Base-by-base conservation (phyloP, 352 stramenopile genomes). In the Phytophthora parvispora region DNA sequence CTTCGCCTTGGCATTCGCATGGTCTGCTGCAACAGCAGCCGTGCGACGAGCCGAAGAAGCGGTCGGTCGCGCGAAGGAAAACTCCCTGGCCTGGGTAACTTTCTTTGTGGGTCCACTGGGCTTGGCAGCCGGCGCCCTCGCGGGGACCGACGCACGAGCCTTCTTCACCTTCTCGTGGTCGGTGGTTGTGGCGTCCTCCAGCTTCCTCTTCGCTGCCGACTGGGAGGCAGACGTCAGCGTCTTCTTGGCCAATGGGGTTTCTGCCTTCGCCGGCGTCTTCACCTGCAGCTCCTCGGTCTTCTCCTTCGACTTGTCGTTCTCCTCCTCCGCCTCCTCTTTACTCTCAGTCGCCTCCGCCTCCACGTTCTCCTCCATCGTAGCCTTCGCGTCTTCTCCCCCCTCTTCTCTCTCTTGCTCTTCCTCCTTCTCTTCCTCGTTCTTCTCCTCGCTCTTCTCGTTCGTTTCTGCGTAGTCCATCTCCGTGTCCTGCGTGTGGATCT, bases 31-130 rank as follows among this genome's bases (percentile, higher is more conserved):
- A n/a, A 53, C 20, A 9, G 73, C 69, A 55, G 60, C 60, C 29
- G 56, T 56, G 10, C 73, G 73, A 27, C 57, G 67, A 4, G 69
- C 60, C 15, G 73, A 81, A 18, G 73, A 81, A 22, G 36, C 60
- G 1, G 73, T 81, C 4, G 73, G 69, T 66, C 73, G 61, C 1
- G 73, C 73, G 31, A 81, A 81, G 16, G 73, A 72, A 29, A 81
- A 81, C 0, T 76, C 72, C 9, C 42, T 64, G 32, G 63, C 18
- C 16, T 69, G 75, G 10, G 25, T 67, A 7, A 28, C 13, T 38
- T 51, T 60, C 49, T 69, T 75, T 18, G 59, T 15, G 8, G 22
- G 28, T 34, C 34, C 6, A 36, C 56, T 58, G 5, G 12, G 5
- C 31, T 65, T 77, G 3, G 47, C 49, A 54, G 29, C 38, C 0